Conservation (phyloP, 495 filamentous ascomycete genomes). For the Xanthoparmelia taractica region DNA sequence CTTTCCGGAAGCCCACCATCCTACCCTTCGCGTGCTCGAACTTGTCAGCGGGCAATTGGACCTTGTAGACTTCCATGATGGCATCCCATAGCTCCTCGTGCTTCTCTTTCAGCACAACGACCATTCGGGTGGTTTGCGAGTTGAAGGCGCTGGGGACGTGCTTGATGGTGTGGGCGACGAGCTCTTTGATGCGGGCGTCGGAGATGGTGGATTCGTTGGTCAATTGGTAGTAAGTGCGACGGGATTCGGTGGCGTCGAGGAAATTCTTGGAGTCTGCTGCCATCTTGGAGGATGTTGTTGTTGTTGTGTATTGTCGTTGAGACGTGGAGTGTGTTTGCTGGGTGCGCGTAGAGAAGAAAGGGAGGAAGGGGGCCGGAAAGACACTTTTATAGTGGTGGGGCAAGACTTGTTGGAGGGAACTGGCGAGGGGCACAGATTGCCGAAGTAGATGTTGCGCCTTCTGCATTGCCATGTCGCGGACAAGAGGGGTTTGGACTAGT, state of each 20-base stretch:
- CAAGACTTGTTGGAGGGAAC: not conserved
- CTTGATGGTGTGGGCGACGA: constrained; percentile 42
- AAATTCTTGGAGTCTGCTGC: constrained; percentile 33
- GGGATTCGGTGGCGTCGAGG: constrained; percentile 35
- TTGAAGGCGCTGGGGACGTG: constrained; percentile 48
- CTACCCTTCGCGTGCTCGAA: constrained; percentile 42
- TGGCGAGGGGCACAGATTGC: not conserved
- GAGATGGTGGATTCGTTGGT: constrained; percentile 39
- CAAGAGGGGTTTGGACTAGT: not conserved
- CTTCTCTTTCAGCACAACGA: constrained; percentile 41
- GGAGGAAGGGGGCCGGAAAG: constrained; percentile 1
- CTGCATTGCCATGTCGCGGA: not conserved
- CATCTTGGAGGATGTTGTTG: constrained; percentile 20
- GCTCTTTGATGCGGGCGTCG: constrained; percentile 43
- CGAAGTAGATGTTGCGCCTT: constrained; percentile 5
- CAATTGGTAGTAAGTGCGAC: constrained; percentile 46
- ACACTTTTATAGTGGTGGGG: constrained; percentile 7
- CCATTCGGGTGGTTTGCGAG: constrained; percentile 46
- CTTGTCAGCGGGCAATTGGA: constrained; percentile 35
- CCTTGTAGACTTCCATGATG: constrained; percentile 34
- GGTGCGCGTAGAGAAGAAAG: not conserved
- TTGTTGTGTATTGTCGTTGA: constrained; percentile 11
- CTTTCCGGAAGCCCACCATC: constrained; percentile 39
- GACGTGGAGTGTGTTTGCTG: not conserved
- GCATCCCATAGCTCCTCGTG: constrained; percentile 48